Conservation (phyloP, 164 flowering plant species). For the grape (Vitis vinifera) region DNA sequence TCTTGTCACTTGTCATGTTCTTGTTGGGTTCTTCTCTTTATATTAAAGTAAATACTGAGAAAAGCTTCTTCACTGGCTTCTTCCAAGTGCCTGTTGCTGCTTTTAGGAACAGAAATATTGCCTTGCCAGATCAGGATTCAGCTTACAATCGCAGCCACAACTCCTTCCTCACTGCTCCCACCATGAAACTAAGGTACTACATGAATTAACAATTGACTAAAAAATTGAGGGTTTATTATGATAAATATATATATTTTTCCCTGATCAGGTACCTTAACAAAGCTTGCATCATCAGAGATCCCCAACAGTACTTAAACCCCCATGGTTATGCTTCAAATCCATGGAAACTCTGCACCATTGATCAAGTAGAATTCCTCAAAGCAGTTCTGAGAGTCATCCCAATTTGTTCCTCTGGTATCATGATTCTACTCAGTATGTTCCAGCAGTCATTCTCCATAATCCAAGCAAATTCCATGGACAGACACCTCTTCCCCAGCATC, state of each 20-base stretch:
- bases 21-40: slow-evolving; percentile 42
- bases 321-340: slow-evolving; percentile 39
- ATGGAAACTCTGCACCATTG: slow-evolving; percentile 44
- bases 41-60: slow-evolving; percentile 33
- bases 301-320: slow-evolving; percentile 25
- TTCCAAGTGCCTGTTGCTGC: slow-evolving; percentile 37
- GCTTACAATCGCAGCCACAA: slow-evolving; percentile 32
- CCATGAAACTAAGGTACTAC: slow-evolving; percentile 44
- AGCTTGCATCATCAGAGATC: slow-evolving; percentile 29
- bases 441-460: slow-evolving; percentile 17
- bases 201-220: background rate
- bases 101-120: slow-evolving; percentile 34
- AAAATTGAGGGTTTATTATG: no score
- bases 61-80: slow-evolving; percentile 43
- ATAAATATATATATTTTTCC: background rate
- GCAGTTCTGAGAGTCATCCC: slow-evolving; percentile 43
- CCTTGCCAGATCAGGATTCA: slow-evolving; percentile 20
- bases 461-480: slow-evolving; percentile 30
- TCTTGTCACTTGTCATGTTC: slow-evolving; percentile 38
- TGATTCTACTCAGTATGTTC: slow-evolving; percentile 18
- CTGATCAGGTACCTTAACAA: slow-evolving; percentile 38
- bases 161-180: slow-evolving; percentile 29
- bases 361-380: slow-evolving; percentile 52
- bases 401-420: slow-evolving; percentile 50
- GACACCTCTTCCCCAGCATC: slow-evolving; percentile 15